Conservation (phyloP, 2,329 filamentous ascomycete genomes). For the Ascochyta lentis region DNA sequence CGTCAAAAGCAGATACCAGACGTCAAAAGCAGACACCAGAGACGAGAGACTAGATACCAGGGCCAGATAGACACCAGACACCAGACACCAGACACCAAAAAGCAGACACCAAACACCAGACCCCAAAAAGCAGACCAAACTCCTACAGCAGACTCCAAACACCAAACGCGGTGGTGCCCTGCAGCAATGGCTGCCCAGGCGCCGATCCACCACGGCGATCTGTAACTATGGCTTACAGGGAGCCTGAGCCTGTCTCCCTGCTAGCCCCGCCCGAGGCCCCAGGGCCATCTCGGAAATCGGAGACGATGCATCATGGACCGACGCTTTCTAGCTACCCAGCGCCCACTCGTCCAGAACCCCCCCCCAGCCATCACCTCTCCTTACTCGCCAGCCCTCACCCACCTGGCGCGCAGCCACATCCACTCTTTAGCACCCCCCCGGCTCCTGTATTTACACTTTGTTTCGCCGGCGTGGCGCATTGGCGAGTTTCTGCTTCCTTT, state of each 20-base stretch:
- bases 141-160: background rate
- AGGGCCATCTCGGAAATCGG: conserved; percentile 46
- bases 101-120: too few species aligned
- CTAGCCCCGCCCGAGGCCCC: conserved; percentile 38
- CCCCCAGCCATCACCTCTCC: conserved; percentile 1
- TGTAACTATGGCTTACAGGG: conserved; percentile 46
- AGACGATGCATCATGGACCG: conserved; percentile 10
- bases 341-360: background rate
- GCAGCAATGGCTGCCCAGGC: conserved; percentile 41
- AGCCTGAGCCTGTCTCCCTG: conserved; percentile 15
- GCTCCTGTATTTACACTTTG: conserved; percentile 36
- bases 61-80: too few species aligned
- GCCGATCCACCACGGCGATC: conserved; percentile 48
- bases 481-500: conserved; percentile 43
- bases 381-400: conserved; percentile 33
- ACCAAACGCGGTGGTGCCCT: conserved; percentile 36
- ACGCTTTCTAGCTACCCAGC: background rate
- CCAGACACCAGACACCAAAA: too few species aligned
- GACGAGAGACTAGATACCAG: too few species aligned
- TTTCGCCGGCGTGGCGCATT: conserved; percentile 44
- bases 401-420: conserved; percentile 46
- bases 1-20: too few species aligned
- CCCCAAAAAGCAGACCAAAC: too few species aligned
- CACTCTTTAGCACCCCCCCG: conserved; percentile 31
- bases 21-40: too few species aligned